These are phyloP conservation scores for Plasmopara halstedii DNA, from an alignment of 352 stramenopile species.

Conservation along the genomic window DNA sequence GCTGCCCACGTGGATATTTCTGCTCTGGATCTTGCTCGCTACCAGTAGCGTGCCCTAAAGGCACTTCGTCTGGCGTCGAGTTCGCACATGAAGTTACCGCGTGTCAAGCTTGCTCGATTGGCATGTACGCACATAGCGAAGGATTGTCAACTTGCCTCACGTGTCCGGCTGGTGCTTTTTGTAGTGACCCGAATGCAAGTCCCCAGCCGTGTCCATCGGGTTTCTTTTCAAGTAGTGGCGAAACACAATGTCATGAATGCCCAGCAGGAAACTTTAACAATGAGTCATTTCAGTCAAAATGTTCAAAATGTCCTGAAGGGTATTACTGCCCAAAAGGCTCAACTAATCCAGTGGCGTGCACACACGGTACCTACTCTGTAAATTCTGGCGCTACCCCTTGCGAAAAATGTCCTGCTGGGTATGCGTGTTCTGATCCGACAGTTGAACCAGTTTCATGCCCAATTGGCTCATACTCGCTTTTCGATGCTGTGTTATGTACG, in stretches of 20 bases:
- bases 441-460: conserved; percentile 14
- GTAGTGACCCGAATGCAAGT: conserved; percentile 4
- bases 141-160: conserved; percentile 28
- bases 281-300: conserved; percentile 20
- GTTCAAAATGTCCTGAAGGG: conserved; percentile 36
- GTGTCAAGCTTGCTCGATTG: conserved; percentile 34
- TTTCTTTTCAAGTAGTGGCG: conserved; percentile 29
- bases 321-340: conserved; percentile 36
- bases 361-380: conserved; percentile 26
- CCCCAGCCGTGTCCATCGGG: conserved; percentile 42
- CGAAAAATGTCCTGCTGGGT: conserved; percentile 25
- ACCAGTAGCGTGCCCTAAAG: conserved; percentile 30
- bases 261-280: conserved; percentile 32
- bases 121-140: conserved; percentile 31
- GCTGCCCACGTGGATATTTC: conserved; percentile 39
- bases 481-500: conserved; percentile 6
- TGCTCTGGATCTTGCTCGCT: conserved; percentile 36
- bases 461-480: conserved; percentile 18
- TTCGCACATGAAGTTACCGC: conserved; percentile 15
- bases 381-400: conserved; percentile 28
- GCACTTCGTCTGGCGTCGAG: conserved; percentile 30
- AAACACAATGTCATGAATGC: conserved; percentile 42
- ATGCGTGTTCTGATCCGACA: conserved; percentile 15
- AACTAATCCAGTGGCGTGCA: conserved; percentile 21
- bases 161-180: conserved; percentile 36